Base-by-base conservation (phyloP, 371 early-diverging fungal genomes). In the Apophysomyces trapeziformis region DNA sequence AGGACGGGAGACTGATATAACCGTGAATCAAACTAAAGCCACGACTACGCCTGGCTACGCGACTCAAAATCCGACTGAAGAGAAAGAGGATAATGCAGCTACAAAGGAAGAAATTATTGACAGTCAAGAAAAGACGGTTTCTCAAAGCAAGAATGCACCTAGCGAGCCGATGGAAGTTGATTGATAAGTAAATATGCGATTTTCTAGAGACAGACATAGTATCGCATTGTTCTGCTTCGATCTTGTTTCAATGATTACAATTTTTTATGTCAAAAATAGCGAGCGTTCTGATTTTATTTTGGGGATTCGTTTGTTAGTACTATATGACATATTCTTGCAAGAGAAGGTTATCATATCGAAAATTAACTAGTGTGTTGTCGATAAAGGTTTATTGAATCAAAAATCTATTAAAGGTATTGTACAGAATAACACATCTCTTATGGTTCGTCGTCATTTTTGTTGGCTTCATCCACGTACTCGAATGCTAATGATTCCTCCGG, bases 391-490 rank as follows among this genome's bases (percentile, higher is more conserved):
- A 18, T 50, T 50, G 32, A 50, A 21, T 50, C n/a, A 50, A 50
- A 18, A 21, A 21, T 50, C 54, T 50, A 50, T 50, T 50, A 50
- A 50, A 50, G 54, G 54, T 50, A 50, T 50, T 50, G 54, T 50
- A 50, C 54, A 50, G 21, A 50, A 50, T 50, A 50, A 21, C 37
- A 8, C 14, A 0, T 58, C 32, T 58, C n/a, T 58, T 58, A 32
- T 58, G 18, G n/a, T 56, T 63, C 32, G 32, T 26, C 38, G 7
- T 50, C 38, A 8, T 47, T 36, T 54, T 54, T 56, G 0, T 54
- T 57, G 7, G 56, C 38, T 38, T 63, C 63, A 47, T 63, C 63
- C 54, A 47, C 63, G 18, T 35, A 38, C 38, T 58, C 58, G 35
- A 58, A 38, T 37, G 37, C 58, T 18, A 58, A 38, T 38, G 58